Base-by-base conservation (phyloP, 768 basidiomycete genomes). In the Cystofilobasidium macerans region DNA sequence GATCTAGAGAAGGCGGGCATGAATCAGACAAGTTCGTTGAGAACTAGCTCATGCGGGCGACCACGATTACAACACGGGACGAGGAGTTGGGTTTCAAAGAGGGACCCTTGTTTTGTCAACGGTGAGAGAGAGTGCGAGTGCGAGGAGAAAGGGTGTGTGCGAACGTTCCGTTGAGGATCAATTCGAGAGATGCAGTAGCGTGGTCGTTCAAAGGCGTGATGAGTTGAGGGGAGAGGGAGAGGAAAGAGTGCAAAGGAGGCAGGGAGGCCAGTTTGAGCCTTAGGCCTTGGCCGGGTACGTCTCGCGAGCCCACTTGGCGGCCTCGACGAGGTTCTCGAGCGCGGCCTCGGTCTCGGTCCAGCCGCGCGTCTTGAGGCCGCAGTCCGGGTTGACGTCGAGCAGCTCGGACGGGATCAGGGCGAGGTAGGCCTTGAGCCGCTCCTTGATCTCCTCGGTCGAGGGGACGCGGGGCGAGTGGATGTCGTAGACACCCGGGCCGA, bases 391-490 rank as follows among this genome's bases (percentile, higher is more conserved):
- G 78, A 98, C 81, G 76, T 89, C 88, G 76, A 90, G 82, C 65
- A 92, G 82, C 67, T 86, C 82, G 73, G 82, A 81, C 67, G 88
- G 86, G 70, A 97, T 84, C 74, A 87, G 72, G n/a, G n/a, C n/a
- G n/a, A n/a, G n/a, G n/a, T n/a, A n/a, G n/a, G n/a, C n/a, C 64
- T 70, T 53, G 61, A 89, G 84, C 83, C 93, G 88, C 72, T 93
- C 86, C 80, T 85, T 87, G 80, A 98, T 92, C 81, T 99, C 95
- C 77, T 91, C 83, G 72, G 85, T 84, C 68, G 84, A 80, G 53
- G 95, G 95, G 70, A 99, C 89, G 84, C 95, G 92, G 69, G 95
- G 95, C 72, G 93, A 97, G 82, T 98, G 95, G 80, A 99, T 95
- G 77, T 97, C 93, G 35, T 40, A 38, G 32, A 54, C 60, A 30